Base-by-base conservation (phyloP, 2,329 filamentous ascomycete genomes). In the Aspergillus vadensis region DNA sequence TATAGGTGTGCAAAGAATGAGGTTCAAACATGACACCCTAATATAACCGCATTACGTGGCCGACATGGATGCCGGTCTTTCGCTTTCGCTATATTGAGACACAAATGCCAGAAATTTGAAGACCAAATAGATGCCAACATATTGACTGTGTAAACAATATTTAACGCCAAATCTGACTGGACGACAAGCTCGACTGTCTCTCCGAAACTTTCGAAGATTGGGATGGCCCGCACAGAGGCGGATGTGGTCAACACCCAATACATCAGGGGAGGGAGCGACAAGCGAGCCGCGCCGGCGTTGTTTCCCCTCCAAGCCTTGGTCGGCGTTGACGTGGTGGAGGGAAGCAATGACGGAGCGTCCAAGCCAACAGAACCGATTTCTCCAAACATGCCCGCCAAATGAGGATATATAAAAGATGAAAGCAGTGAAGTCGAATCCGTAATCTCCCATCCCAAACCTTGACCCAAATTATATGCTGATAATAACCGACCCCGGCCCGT, bases 321-420 rank as follows among this genome's bases (percentile, higher is more conserved):
- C 25, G 27, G 15, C 23, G 55, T 30, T 23, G 48, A 54, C 53
- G 39, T 49, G 57, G 57, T 48, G 55, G 54, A 55, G 48, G 25
- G 64, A 47, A 57, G 61, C 52, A 32, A 61, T 59, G 55, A 59
- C 17, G 44, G 57, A 53, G 53, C 19, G 41, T 59, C 63, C 38
- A 57, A 64, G 65, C 55, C 51, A 59, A 62, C 56, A 62, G 41
- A 60, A 64, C 59, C 55, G 52, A 62, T 59, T 56, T 62, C 60
- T 55, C 58, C 62, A 62, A 59, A 63, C 52, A 59, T 66, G 53
- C 58, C 57, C 60, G 62, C 62, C 55, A 49, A 55, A 60, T 56
- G 51, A 63, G 43, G 56, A 47, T 61, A 61, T 53, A 59, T 50
- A 62, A 57, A 63, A 59, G 57, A 60, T 43, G 52, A 61, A 52